Percentiles rank a stretch among this genome's conserved stretches.
phyloP scores from a whole-genome alignment of 225 moss, liverwort and hornwort genomes.

The Neckera pumila region DNA sequence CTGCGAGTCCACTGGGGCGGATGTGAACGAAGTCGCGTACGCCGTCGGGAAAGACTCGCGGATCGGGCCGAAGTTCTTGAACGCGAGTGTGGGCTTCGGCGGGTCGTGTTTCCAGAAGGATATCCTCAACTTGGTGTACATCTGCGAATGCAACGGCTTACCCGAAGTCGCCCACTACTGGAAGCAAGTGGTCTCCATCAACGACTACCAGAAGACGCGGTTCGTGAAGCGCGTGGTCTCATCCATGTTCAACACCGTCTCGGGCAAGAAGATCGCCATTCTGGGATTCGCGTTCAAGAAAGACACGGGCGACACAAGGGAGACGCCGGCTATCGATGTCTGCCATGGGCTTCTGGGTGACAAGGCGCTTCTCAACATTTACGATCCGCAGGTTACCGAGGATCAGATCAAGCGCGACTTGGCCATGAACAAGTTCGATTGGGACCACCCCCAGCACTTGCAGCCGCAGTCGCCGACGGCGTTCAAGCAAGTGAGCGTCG shows the following conservation, averaged over 20 bases:
- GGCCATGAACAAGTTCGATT: slow-evolving; percentile 92
- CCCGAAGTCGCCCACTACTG: slow-evolving; percentile 76
- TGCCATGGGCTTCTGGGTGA: slow-evolving; percentile 79
- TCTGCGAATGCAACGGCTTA: slow-evolving; percentile 89
- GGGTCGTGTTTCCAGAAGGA: slow-evolving; percentile 96
- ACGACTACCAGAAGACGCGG: slow-evolving; percentile 84
- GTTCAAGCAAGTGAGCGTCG: slow-evolving; percentile 60
- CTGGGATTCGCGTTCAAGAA: slow-evolving; percentile 91
- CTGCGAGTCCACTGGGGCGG: slow-evolving; percentile 82
- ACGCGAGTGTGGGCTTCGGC: slow-evolving; percentile 70
- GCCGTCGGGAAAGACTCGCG: slow-evolving; percentile 74
- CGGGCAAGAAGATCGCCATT: slow-evolving; percentile 79
- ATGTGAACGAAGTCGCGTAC: slow-evolving; percentile 73
- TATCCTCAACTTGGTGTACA: slow-evolving; percentile 84
- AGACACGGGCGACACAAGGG: slow-evolving; percentile 82
- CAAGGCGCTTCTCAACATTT: slow-evolving; percentile 63
- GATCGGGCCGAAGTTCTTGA: slow-evolving; percentile 69
- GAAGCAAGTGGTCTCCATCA: slow-evolving; percentile 91
- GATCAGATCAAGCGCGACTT: slow-evolving; percentile 88
- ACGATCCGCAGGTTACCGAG: slow-evolving; percentile 77
- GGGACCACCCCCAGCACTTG: slow-evolving; percentile 91
- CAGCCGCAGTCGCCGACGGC: slow-evolving; percentile 52
- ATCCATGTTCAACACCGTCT: slow-evolving; percentile 93
- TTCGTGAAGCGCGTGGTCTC: slow-evolving; percentile 88
- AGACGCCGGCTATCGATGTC: slow-evolving; percentile 81